These are phyloP conservation scores for Nitzschia sp. DNA, from an alignment of 108 stramenopile genomes.

Conservation along the genomic window DNA sequence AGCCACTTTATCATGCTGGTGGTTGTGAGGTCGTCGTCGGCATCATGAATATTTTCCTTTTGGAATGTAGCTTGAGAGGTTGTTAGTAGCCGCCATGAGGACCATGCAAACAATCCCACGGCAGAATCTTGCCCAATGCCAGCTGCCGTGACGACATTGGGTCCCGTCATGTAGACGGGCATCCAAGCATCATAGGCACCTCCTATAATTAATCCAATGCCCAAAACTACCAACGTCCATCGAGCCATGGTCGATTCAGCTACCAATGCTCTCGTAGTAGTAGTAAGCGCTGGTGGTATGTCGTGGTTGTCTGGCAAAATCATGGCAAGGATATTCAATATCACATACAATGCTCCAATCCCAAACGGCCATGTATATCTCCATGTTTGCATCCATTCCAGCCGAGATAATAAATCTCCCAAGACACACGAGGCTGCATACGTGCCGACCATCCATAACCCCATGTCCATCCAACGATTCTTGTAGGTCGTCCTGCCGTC, in stretches of 20 bases:
- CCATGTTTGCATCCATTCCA: constrained; percentile 35
- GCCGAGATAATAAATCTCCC: constrained; percentile 2
- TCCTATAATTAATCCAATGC: constrained; percentile 57
- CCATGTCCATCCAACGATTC: too few species aligned
- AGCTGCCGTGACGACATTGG: constrained; percentile 34
- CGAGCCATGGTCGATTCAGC: constrained; percentile 36
- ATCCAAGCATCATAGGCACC: constrained; percentile 45
- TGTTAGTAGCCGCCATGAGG: neutral
- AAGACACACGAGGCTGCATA: constrained; percentile 9
- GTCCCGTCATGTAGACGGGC: constrained; percentile 37
- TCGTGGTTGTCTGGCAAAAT: neutral
- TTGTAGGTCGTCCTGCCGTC: neutral
- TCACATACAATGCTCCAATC: constrained; percentile 55
- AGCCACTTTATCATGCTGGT: neutral
- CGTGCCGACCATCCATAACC: neutral
- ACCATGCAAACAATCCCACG: constrained; percentile 10
- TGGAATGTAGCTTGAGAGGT: neutral
- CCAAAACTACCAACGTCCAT: constrained; percentile 28
- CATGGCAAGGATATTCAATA: neutral
- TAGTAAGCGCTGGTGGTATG: constrained; percentile 49
- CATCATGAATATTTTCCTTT: neutral
- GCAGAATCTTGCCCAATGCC: constrained; percentile 41
- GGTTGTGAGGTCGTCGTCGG: neutral
- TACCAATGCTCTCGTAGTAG: constrained; percentile 49
- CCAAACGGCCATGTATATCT: constrained; percentile 36